These are phyloP conservation scores for Nakaseomyces nivariensis DNA, from an alignment of 1,139 yeast genomes.

Conservation along the genomic window DNA sequence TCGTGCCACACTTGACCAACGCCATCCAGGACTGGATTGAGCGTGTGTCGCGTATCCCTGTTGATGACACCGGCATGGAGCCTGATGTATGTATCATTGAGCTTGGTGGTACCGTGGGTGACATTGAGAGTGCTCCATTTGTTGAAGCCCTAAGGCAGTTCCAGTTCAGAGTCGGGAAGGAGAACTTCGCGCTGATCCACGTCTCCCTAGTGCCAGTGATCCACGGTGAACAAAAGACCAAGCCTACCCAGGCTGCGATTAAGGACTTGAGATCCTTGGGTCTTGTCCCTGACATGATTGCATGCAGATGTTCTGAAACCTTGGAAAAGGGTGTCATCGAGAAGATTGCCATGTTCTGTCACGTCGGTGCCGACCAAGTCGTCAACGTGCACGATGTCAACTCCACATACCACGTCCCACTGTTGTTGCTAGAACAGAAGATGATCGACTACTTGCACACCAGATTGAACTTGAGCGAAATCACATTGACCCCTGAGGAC, in stretches of 20 bases:
- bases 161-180: conserved; percentile 92
- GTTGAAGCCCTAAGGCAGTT: conserved; percentile 98
- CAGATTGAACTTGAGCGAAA: conserved; percentile 54
- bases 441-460: conserved; percentile 64
- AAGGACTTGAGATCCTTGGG: conserved; percentile 94
- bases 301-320: conserved; percentile 87
- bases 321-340: conserved; percentile 78
- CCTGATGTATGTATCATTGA: conserved; percentile 94
- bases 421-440: conserved; percentile 77
- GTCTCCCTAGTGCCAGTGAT: conserved; percentile 96
- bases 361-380: conserved; percentile 95
- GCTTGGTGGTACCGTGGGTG: conserved; percentile 99
- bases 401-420: conserved; percentile 95
- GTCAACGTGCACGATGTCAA: conserved; percentile 94
- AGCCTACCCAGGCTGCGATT: conserved; percentile 98
- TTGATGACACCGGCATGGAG: conserved; percentile 79
- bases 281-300: conserved; percentile 91
- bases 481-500: conserved; percentile 45
- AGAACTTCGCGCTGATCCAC: conserved; percentile 90
- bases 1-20: conserved; percentile 93
- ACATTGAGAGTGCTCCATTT: conserved; percentile 96
- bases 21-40: conserved; percentile 99
- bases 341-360: conserved; percentile 98
- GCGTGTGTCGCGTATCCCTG: conserved; percentile 82
- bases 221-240: conserved; percentile 97